Evolutionary conservation across 495 filamentous ascomycete genomes (phyloP).

Genomic region (Copromyces sp.): DNA sequence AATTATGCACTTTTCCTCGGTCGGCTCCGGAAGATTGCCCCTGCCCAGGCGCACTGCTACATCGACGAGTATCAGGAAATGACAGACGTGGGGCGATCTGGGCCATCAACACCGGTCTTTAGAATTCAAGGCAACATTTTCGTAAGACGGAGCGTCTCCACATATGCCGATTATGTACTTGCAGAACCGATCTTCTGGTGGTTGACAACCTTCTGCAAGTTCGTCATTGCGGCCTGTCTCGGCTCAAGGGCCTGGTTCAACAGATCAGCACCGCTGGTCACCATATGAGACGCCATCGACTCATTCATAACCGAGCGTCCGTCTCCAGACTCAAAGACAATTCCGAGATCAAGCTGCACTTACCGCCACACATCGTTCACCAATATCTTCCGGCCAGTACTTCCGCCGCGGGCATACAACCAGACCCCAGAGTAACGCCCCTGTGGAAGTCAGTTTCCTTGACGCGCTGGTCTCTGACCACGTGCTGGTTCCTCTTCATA

Average conservation of each 20-base stretch:
- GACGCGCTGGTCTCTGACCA: not conserved
- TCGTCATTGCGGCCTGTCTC: not conserved
- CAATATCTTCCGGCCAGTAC: not conserved
- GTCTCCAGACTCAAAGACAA: not conserved
- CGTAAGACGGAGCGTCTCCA: not conserved
- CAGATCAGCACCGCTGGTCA: constrained; percentile 1
- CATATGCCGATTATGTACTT: not conserved
- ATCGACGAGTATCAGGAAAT: not conserved
- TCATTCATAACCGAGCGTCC: constrained; percentile 20
- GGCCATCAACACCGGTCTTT: not conserved
- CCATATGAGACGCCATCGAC: constrained; percentile 23
- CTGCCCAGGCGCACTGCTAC: not conserved
- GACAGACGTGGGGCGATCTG: not conserved
- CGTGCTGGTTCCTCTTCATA: not conserved
- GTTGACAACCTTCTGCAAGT: not conserved
- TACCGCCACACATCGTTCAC: not conserved
- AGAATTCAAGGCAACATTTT: not conserved
- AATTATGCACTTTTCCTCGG: not conserved
- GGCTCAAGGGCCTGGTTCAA: not conserved
- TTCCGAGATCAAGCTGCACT: not conserved
- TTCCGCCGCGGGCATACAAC: not conserved
- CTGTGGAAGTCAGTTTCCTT: not conserved
- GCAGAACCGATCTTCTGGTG: constrained; percentile 1
- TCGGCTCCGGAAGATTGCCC: not conserved
- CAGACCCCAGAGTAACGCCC: not conserved